Percentiles rank a stretch among this genome's conserved stretches.
Evolutionary conservation across 306 rosid species (phyloP).

Genomic region (Ziziphus jujuba): DNA sequence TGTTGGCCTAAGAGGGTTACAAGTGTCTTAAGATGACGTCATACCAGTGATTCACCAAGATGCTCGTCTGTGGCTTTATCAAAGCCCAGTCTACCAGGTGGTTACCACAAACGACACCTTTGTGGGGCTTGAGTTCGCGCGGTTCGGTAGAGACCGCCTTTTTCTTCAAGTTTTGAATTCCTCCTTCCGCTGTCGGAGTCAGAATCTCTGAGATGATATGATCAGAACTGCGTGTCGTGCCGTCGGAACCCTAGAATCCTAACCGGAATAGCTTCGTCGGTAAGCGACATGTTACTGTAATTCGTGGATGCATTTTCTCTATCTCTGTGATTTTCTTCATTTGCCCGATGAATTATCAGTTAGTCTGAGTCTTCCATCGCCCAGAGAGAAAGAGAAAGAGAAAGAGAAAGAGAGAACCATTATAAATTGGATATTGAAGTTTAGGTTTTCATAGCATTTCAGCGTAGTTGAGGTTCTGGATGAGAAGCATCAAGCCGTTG

Average conservation of each 20-base stretch:
- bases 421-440: not conserved
- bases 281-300: slow-evolving; percentile 1
- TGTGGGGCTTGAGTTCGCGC: not conserved
- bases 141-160: slow-evolving; percentile 10
- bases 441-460: not conserved
- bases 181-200: not conserved
- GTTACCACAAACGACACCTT: too few relatives aligned
- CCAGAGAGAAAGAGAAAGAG: not conserved
- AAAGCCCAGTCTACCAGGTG: not conserved
- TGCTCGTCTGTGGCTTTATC: not conserved
- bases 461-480: slow-evolving; percentile 12
- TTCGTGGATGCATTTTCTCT: not conserved
- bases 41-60: not conserved
- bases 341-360: not conserved
- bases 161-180: not conserved
- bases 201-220: not conserved
- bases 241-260: not conserved
- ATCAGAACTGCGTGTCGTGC: not conserved
- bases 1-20: not conserved
- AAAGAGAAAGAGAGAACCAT: slow-evolving; percentile 6
- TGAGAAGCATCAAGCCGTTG: slow-evolving; percentile 60
- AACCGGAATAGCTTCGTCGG: not conserved
- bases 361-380: not conserved
- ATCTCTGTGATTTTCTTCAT: not conserved
- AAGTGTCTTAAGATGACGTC: not conserved